A percentile compares a stretch with the other conserved stretches of the same genome.
Evolutionary conservation across 176 grass and related monocot species (phyloP).

Genomic region (Musa beccarii): DNA sequence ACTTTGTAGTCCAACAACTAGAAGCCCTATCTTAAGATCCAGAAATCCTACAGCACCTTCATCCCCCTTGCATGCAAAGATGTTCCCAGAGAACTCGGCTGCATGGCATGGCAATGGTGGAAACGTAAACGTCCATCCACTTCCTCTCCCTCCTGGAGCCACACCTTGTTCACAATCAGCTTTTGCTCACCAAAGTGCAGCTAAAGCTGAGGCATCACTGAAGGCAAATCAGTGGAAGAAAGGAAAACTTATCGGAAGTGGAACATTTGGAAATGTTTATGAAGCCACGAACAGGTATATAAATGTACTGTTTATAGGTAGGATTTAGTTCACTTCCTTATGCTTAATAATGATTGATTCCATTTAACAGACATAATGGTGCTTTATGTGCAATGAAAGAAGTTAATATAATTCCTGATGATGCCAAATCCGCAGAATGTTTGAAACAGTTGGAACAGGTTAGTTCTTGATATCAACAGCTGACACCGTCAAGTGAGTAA

Average conservation of each 20-base stretch:
- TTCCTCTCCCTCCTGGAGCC: conserved; percentile 66
- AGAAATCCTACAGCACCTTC: conserved; percentile 54
- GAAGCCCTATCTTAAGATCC: conserved; percentile 35
- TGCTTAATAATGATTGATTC: not conserved
- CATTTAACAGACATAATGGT: conserved; percentile 63
- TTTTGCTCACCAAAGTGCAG: conserved; percentile 27
- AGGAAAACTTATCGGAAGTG: conserved; percentile 81
- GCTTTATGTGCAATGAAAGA: conserved; percentile 99
- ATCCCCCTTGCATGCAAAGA: conserved; percentile 53
- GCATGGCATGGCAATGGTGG: conserved; percentile 26
- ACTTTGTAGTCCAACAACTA: conserved; percentile 40
- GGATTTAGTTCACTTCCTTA: not conserved
- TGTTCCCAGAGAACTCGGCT: conserved; percentile 38
- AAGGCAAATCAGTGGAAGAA: conserved; percentile 89
- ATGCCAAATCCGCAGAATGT: conserved; percentile 81
- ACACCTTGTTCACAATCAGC: conserved; percentile 38
- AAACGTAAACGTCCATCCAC: conserved; percentile 46
- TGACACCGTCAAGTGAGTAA: not conserved
- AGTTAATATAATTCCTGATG: conserved; percentile 94
- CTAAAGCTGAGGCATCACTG: conserved; percentile 41
- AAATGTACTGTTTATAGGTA: not conserved
- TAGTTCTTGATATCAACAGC: conserved; percentile 5
- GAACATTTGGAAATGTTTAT: conserved; percentile 90
- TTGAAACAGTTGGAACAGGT: conserved; percentile 91
- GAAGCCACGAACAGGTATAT: conserved; percentile 77